Evolutionary conservation across 2,329 filamentous ascomycete genomes (phyloP).

Genomic region (Talaromyces sp.): DNA sequence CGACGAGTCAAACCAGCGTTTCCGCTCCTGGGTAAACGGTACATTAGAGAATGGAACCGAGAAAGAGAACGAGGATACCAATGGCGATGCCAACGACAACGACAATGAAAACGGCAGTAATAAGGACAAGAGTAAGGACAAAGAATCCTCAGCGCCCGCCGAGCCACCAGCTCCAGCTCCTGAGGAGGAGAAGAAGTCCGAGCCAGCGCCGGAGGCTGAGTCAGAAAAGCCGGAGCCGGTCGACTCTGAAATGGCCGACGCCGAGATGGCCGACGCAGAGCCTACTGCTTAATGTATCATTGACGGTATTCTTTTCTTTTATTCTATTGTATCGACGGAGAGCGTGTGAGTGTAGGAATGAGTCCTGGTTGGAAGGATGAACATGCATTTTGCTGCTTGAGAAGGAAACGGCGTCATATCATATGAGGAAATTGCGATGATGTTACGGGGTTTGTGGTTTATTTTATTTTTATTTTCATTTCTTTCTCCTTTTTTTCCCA

Average conservation of each 20-base stretch:
- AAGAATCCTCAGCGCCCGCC: conserved; percentile 6
- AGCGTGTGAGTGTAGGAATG: not conserved
- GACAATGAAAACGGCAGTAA: not conserved
- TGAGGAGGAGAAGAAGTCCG: conserved; percentile 25
- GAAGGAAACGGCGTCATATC: conserved; percentile 17
- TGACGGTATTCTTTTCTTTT: not conserved
- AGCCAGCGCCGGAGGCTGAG: conserved; percentile 20
- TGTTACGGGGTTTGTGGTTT: conserved; percentile 11
- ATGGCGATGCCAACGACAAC: not conserved
- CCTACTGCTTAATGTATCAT: conserved; percentile 11
- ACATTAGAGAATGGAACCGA: conserved; percentile 24
- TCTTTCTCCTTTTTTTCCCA: not conserved
- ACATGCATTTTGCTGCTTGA: conserved; percentile 15
- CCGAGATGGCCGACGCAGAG: conserved; percentile 38
- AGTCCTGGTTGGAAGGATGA: not conserved
- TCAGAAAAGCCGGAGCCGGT: conserved; percentile 19
- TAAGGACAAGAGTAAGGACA: conserved; percentile 6
- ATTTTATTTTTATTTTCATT: not conserved
- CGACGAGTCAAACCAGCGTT: conserved; percentile 50
- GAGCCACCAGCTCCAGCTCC: conserved; percentile 10
- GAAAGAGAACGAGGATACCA: conserved; percentile 10
- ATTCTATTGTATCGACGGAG: not conserved
- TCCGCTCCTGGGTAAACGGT: conserved; percentile 51
- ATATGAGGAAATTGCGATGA: conserved; percentile 25
- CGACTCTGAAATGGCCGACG: conserved; percentile 3